phyloP scores from a whole-genome alignment of 164 flowering plant genomes.

The Magnolia sinica region DNA sequence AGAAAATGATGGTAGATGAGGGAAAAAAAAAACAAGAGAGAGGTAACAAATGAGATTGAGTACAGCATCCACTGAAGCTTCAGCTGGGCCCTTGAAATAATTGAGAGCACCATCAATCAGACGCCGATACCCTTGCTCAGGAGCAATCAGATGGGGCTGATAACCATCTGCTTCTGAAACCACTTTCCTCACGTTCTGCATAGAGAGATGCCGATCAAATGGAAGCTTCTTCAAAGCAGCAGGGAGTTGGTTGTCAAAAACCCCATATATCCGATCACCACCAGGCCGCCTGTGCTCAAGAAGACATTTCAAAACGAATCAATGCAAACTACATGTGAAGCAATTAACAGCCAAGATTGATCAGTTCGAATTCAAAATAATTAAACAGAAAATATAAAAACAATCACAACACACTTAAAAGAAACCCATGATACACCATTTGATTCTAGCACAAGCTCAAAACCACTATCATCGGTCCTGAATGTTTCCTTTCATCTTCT shows the following conservation, averaged over 20 bases:
- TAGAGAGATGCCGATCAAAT: conserved; percentile 74
- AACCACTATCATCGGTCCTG: no score
- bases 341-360: no score
- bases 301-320: neutral
- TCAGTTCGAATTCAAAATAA: no score
- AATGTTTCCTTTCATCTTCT: no score
- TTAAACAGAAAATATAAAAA: no score
- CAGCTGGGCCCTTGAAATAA: conserved; percentile 66
- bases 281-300: conserved; percentile 63
- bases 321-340: neutral
- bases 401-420: no score
- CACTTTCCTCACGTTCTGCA: conserved; percentile 73
- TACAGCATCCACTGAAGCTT: conserved; percentile 79
- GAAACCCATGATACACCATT: no score
- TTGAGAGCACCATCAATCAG: conserved; percentile 60
- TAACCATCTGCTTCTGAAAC: conserved; percentile 93
- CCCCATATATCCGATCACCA: conserved; percentile 71
- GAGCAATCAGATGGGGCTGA: conserved; percentile 88
- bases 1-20: neutral
- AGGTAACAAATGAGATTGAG: neutral
- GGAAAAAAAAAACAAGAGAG: neutral
- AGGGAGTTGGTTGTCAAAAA: conserved; percentile 81
- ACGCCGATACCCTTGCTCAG: conserved; percentile 84
- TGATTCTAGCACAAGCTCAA: no score
- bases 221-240: conserved; percentile 81